Evolutionary conservation across 169 alveolate species (phyloP), one percentile per base, ranked within the genome.

Genomic region (Plasmodium knowlesi): DNA sequence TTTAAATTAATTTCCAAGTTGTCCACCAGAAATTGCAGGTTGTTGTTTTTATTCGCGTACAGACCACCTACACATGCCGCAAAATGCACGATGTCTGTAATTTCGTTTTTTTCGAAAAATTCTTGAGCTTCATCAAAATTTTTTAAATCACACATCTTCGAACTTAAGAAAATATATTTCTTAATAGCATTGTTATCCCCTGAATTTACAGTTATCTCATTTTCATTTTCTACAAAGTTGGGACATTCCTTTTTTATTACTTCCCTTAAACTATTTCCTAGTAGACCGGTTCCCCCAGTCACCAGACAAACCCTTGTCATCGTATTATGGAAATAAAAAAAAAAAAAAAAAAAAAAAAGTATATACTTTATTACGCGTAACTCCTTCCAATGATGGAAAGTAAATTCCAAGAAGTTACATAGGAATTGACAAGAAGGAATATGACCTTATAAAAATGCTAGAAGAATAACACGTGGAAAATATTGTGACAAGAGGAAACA

Each of bases 11-110:
- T 89, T 16, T 89, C 94, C 76, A 89, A 89, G 34, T 89, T 89
- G 28, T 89, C 82, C 10, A 41, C 50, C 61, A 89, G 16, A 73
- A 89, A 89, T 32, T 79, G 54, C 50, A 89, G 76, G 70, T 89
- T 89, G 57, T 89, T 89, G 50, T 78, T 78, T 78, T 37, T 89
- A 70, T 89, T 89, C 16, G 94, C 89, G 54, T 89, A 79, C 32
- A 89, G 72, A 39, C 89, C 89, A 39, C 89, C 94, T 41, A 79
- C 89, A 89, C 67, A 81, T 39, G 94, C 94, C 10, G 94, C 89
- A 67, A 89, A 89, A 89, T 89, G 94, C 73, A 89, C 73, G 41
- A 89, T 89, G 37, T 89, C 94, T 19, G 94, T 89, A 79, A 89
- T 61, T 67, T 78, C 57, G 82, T 89, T 22, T 79, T 89, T 79